phyloP scores from a whole-genome alignment of 1,284 basidiomycete genomes.

The Paramarasmius palmivorus region DNA sequence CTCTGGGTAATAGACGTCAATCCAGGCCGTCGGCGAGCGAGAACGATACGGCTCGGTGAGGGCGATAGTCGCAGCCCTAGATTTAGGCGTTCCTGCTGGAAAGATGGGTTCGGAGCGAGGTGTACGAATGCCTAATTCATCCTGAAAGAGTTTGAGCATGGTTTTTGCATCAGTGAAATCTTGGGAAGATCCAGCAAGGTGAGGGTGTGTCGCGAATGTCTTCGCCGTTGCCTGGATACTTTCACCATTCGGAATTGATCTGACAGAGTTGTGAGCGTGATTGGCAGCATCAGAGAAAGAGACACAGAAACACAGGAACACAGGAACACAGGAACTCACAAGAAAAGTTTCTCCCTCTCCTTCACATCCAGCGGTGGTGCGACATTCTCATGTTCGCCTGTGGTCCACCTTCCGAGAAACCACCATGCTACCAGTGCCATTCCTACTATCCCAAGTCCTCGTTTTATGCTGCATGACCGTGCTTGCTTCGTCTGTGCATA shows the following conservation, averaged over 20 bases:
- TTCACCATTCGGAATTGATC: constrained; percentile 53
- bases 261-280: too few relatives aligned
- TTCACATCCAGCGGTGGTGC: constrained; percentile 3
- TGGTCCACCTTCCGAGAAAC: too few relatives aligned
- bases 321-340: constrained; percentile 26
- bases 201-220: constrained; percentile 65
- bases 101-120: constrained; percentile 54
- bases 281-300: not conserved
- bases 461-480: too few relatives aligned
- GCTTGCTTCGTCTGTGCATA: too few relatives aligned
- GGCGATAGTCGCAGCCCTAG: constrained; percentile 63
- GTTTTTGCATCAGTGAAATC: constrained; percentile 67
- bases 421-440: too few relatives aligned
- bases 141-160: constrained; percentile 63
- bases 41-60: constrained; percentile 41
- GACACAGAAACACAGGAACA: constrained; percentile 1
- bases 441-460: too few relatives aligned
- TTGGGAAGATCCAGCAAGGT: constrained; percentile 66
- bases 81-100: constrained; percentile 61
- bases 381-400: too few relatives aligned
- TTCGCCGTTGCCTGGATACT: constrained; percentile 60
- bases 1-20: constrained; percentile 81
- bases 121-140: constrained; percentile 54
- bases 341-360: constrained; percentile 31
- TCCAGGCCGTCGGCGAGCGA: constrained; percentile 65